A percentile compares a stretch with the other conserved stretches of the same genome.
Evolutionary conservation across 2,329 filamentous ascomycete species (phyloP).

Genomic region (Rhynchosporium secalis): DNA sequence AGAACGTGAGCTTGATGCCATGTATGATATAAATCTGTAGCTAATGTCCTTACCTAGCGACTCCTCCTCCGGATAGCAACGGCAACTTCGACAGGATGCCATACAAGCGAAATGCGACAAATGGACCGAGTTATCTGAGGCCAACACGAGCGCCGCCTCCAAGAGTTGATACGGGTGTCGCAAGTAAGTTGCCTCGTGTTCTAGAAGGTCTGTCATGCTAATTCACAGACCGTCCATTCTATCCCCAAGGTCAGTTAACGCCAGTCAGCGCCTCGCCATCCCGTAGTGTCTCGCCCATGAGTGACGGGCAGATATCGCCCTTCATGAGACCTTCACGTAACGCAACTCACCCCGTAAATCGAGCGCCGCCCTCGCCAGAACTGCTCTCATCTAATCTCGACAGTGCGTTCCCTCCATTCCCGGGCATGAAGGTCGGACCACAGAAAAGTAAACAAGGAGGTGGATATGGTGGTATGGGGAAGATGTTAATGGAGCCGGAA

Average conservation of each 20-base stretch:
- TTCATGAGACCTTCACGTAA: slow-evolving; percentile 40
- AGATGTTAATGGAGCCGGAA: slow-evolving; percentile 40
- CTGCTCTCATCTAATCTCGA: slow-evolving; percentile 47
- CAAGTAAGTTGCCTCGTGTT: slow-evolving; percentile 46
- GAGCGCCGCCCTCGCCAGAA: slow-evolving; percentile 47
- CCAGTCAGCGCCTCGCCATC: slow-evolving; percentile 63
- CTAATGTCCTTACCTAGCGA: slow-evolving; percentile 28
- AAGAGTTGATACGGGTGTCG: slow-evolving; percentile 52
- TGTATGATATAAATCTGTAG: slow-evolving; percentile 11
- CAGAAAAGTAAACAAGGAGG: slow-evolving; percentile 20
- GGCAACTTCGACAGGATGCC: slow-evolving; percentile 31
- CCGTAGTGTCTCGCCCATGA: slow-evolving; percentile 61
- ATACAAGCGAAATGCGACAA: slow-evolving; percentile 30
- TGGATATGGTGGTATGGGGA: slow-evolving; percentile 24
- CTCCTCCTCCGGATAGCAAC: slow-evolving; percentile 37
- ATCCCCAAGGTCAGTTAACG: slow-evolving; percentile 59
- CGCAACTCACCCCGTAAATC: slow-evolving; percentile 42
- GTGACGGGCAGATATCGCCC: slow-evolving; percentile 47
- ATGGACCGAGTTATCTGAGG: slow-evolving; percentile 39
- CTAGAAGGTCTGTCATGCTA: slow-evolving; percentile 9
- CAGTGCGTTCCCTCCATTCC: slow-evolving; percentile 55
- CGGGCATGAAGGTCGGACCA: slow-evolving; percentile 42
- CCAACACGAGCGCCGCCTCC: slow-evolving; percentile 46
- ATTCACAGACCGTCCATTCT: slow-evolving; percentile 50
- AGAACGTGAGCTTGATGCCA: slow-evolving; percentile 43